Conservation (phyloP, 1,284 basidiomycete genomes). For the Cryptococcus amylolentus region DNA sequence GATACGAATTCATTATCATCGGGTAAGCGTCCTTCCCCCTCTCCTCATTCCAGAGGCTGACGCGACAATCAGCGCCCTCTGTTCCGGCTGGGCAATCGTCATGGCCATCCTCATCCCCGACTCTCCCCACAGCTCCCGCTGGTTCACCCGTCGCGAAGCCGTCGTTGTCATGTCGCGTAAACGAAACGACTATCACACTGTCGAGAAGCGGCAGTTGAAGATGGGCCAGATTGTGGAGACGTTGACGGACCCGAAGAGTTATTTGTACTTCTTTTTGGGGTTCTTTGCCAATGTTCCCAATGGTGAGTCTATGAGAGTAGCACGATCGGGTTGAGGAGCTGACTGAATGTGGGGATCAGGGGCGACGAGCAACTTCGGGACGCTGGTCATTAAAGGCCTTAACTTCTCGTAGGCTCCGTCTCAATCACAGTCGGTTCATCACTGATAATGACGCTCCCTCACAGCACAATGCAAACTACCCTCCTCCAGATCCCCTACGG, state of each 20-base stretch:
- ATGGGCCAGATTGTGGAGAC: constrained; percentile 46
- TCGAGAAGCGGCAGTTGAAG: constrained; percentile 48
- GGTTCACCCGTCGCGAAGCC: constrained; percentile 43
- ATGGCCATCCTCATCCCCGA: constrained; percentile 39
- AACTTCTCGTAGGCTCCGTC: constrained; percentile 16
- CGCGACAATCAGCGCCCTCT: constrained; percentile 17
- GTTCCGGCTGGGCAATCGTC: constrained; percentile 34
- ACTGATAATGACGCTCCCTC: constrained; percentile 1
- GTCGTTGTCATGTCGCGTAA: constrained; percentile 47
- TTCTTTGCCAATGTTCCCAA: constrained; percentile 43
- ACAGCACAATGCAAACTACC: constrained; percentile 32
- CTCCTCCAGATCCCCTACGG: constrained; percentile 44
- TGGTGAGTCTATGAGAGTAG: constrained; percentile 11
- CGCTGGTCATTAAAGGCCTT: constrained; percentile 33
- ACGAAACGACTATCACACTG: constrained; percentile 46
- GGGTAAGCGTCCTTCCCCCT: constrained; percentile 12
- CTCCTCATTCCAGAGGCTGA: neutral
- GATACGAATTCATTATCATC: constrained; percentile 47
- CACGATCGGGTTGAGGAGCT: neutral
- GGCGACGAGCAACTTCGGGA: constrained; percentile 25
- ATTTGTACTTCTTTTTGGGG: constrained; percentile 42
- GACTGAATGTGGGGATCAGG: neutral
- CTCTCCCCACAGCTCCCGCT: constrained; percentile 28
- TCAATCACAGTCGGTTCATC: neutral
- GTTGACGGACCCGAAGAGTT: constrained; percentile 42